Evolutionary conservation across 768 basidiomycete genomes (phyloP).

Genomic region (Phanerochaete carnosa): DNA sequence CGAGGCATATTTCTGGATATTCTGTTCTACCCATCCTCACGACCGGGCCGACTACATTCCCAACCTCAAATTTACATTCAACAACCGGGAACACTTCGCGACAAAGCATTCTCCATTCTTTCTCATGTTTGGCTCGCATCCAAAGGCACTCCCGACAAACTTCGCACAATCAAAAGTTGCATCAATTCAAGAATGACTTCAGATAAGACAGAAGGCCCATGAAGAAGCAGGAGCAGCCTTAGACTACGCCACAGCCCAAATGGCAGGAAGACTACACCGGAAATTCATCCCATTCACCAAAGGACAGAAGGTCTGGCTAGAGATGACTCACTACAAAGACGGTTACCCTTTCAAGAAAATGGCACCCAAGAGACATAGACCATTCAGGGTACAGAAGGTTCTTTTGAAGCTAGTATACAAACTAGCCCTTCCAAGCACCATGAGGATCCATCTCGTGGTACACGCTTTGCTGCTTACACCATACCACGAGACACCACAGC

Average conservation of each 20-base stretch:
- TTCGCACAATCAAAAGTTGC: neutral
- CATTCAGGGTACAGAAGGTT: neutral
- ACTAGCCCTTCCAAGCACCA: slow-evolving; percentile 6
- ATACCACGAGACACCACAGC: slow-evolving; percentile 4
- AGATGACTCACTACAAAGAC: neutral
- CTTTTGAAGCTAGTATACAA: neutral
- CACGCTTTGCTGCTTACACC: slow-evolving; percentile 8
- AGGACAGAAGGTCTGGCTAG: neutral
- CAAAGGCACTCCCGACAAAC: neutral
- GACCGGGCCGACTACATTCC: neutral
- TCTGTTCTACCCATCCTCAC: slow-evolving; percentile 4
- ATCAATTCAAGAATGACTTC: slow-evolving; percentile 23
- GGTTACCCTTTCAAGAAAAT: neutral
- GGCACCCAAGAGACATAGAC: neutral
- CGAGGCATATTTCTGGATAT: slow-evolving; percentile 27
- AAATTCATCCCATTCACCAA: neutral
- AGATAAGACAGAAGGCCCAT: slow-evolving; percentile 24
- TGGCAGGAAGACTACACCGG: neutral
- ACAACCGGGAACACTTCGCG: slow-evolving; percentile 13
- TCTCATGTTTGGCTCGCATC: slow-evolving; percentile 18
- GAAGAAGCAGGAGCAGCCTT: neutral
- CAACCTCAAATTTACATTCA: neutral
- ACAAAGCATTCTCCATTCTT: slow-evolving; percentile 14
- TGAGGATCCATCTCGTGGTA: slow-evolving; percentile 15
- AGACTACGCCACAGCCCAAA: neutral